A percentile compares a stretch with the other conserved stretches of the same genome.
These are phyloP conservation scores for Pachyrhizus erosus DNA, from an alignment of 306 rosid species.

Conservation along the genomic window DNA sequence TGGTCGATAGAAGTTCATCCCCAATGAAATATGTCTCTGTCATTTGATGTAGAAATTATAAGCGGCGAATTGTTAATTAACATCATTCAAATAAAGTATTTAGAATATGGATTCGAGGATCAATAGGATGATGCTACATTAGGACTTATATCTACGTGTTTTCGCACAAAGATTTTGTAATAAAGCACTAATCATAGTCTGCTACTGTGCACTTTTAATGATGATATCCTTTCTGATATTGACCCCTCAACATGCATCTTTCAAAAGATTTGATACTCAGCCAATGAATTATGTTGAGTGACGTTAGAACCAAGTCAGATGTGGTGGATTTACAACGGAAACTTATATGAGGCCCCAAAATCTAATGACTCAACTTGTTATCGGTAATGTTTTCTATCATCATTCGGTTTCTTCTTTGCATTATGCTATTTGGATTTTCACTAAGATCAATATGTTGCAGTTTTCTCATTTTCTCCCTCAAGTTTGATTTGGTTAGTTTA, in stretches of 20 bases:
- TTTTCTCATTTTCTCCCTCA: background rate
- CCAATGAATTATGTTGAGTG: background rate
- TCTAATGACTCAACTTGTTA: background rate
- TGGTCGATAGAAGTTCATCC: background rate
- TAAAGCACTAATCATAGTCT: background rate
- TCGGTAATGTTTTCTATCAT: background rate
- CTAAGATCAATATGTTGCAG: background rate
- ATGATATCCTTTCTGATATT: background rate
- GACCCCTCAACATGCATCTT: background rate
- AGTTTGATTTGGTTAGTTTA: background rate
- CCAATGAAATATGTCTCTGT: background rate
- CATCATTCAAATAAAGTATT: background rate
- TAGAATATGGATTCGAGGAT: background rate
- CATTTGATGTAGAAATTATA: constrained; percentile 19
- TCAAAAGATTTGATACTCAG: background rate
- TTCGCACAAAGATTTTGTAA: background rate
- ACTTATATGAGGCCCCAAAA: background rate
- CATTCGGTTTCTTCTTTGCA: background rate
- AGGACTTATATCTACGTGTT: constrained; percentile 19
- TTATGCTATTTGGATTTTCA: background rate
- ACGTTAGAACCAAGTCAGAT: background rate
- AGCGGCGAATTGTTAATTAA: constrained; percentile 29
- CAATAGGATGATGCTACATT: background rate
- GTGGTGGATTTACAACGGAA: background rate
- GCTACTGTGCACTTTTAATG: background rate